Conservation (phyloP, 805 yeast species). For the Nakazawaea laoshanensis region DNA sequence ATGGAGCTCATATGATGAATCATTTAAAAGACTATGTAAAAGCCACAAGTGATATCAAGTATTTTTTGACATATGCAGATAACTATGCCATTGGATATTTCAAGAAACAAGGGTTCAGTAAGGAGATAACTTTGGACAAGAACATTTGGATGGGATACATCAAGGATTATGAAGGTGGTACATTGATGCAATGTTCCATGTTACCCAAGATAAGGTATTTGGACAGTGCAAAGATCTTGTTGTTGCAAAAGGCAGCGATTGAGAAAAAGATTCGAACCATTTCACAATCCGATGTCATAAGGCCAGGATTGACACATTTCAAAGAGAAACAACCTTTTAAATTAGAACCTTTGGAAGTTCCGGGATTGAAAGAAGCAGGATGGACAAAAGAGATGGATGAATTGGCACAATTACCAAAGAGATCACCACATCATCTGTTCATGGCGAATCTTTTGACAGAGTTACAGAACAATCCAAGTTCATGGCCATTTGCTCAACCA, state of each 20-base stretch:
- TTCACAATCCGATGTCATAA: conserved; percentile 70
- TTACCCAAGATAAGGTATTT: conserved; percentile 81
- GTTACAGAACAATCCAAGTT: conserved; percentile 87
- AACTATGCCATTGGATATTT: conserved; percentile 98
- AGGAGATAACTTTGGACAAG: conserved; percentile 81
- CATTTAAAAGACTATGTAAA: conserved; percentile 93
- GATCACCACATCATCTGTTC: conserved; percentile 90
- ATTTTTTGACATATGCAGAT: conserved; percentile 94
- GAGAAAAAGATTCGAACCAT: conserved; percentile 73
- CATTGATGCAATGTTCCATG: conserved; percentile 96
- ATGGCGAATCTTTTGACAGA: conserved; percentile 87
- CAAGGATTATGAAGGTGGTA: conserved; percentile 98
- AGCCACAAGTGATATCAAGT: conserved; percentile 75
- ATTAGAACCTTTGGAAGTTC: conserved; percentile 77
- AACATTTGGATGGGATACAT: conserved; percentile 97
- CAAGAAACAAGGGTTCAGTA: conserved; percentile 96
- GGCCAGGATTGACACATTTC: conserved; percentile 76
- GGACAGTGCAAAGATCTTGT: conserved; percentile 77
- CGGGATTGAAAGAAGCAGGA: conserved; percentile 89
- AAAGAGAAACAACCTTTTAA: conserved; percentile 31
- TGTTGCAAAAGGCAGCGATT: conserved; percentile 88
- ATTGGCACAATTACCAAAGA: conserved; percentile 86
- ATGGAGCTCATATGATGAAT: conserved; percentile 98
- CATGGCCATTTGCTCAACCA: conserved; percentile 96
- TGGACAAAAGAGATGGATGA: conserved; percentile 99